Conservation (phyloP, 164 flowering plant species). For the Piper betle region DNA sequence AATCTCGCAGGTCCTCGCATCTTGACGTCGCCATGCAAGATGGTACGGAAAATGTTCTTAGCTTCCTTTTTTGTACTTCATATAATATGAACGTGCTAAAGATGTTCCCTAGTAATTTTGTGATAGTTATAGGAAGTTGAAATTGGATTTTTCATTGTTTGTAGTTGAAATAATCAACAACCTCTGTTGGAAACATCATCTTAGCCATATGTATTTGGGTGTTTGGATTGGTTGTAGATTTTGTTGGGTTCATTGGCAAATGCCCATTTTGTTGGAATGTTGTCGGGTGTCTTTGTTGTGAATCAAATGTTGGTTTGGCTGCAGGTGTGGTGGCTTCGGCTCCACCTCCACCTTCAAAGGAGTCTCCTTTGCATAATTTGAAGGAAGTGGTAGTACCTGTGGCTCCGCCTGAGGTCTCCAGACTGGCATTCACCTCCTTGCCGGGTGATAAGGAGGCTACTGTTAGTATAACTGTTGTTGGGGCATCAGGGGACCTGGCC, state of each 20-base stretch:
- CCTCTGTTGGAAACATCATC: no score
- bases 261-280: background rate
- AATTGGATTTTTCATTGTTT: no score
- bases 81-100: no score
- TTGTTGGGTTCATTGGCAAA: background rate
- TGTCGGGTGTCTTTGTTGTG: background rate
- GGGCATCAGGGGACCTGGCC: slow-evolving; percentile 98
- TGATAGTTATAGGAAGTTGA: no score
- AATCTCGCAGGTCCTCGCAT: slow-evolving; percentile 3
- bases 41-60: slow-evolving; percentile 4
- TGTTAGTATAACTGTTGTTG: slow-evolving; percentile 84
- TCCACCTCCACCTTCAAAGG: slow-evolving; percentile 19
- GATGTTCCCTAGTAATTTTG: no score
- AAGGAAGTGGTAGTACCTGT: slow-evolving; percentile 23
- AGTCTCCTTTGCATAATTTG: slow-evolving; percentile 23
- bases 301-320: background rate
- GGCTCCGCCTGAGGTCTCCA: slow-evolving; percentile 21
- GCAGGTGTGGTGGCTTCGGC: slow-evolving; percentile 24
- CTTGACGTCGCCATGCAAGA: slow-evolving; percentile 14
- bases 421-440: slow-evolving; percentile 16
- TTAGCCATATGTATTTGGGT: no score
- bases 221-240: no score
- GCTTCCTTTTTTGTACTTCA: no score
- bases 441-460: slow-evolving; percentile 23
- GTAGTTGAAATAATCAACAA: no score